A percentile compares a stretch with the other conserved stretches of the same genome.
Evolutionary conservation across 345 rosid genomes (phyloP).

Genomic region (Eucalyptus tenuipes): DNA sequence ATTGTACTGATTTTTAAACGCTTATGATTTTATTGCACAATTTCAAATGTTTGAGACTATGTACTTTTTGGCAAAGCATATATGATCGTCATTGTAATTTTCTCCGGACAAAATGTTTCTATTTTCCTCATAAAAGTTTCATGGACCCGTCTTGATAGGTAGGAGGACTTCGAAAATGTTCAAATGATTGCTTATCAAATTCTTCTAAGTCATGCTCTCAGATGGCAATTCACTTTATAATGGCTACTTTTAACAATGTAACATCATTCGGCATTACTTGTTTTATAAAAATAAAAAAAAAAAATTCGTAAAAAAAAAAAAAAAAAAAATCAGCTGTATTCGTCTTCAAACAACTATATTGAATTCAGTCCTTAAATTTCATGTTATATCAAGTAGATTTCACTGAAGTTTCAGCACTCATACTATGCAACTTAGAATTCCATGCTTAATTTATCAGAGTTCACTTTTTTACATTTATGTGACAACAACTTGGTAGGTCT

Average conservation of each 20-base stretch:
- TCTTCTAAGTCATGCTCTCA: not conserved
- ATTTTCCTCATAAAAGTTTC: not conserved
- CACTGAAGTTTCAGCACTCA: not conserved
- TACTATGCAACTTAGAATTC: not conserved
- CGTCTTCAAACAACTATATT: not conserved
- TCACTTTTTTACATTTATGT: not conserved
- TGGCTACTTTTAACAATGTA: not conserved
- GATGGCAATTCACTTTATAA: not conserved
- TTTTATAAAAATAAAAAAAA: no score
- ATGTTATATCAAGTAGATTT: not conserved
- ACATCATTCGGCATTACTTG: not conserved
- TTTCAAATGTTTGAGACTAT: no score
- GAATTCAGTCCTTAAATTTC: not conserved
- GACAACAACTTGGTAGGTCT: not conserved
- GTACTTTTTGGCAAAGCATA: not conserved
- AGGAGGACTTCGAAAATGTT: no score
- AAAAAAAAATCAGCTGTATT: no score
- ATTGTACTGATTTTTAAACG: rapidly evolving
- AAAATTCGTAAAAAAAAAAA: no score
- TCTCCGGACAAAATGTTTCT: not conserved
- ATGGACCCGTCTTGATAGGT: not conserved
- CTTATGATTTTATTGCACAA: no score
- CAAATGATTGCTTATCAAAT: no score
- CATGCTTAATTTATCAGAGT: not conserved
- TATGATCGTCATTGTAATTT: not conserved